Conservation (phyloP, 202 grass and related monocot species). For the Digitaria exilis region DNA sequence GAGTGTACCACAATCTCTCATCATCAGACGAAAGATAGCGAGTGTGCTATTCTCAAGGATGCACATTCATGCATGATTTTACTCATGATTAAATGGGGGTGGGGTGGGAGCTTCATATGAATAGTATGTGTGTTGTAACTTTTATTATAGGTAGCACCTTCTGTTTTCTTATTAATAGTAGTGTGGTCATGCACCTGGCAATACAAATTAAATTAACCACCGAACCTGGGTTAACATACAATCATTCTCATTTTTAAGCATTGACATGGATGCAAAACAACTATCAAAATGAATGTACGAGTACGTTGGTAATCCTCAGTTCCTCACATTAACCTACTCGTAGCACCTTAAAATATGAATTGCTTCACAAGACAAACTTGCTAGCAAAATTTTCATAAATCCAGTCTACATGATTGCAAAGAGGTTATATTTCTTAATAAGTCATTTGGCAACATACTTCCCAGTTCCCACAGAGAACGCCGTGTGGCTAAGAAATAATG, state of each 20-base stretch:
- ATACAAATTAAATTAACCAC: constrained; percentile 15
- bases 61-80: background rate
- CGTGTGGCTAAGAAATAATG: background rate
- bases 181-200: background rate
- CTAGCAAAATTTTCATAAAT: background rate
- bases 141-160: background rate
- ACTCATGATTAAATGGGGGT: too few species aligned
- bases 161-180: background rate
- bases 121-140: too few species aligned
- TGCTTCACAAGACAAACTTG: background rate
- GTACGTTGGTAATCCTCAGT: background rate
- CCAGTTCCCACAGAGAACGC: background rate
- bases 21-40: background rate
- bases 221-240: background rate
- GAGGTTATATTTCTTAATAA: background rate
- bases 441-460: too few species aligned
- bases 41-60: background rate
- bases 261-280: background rate
- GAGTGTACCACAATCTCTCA: background rate
- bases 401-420: constrained; percentile 3
- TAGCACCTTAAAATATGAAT: background rate
- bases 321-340: background rate
- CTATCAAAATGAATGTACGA: background rate
- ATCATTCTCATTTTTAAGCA: background rate
- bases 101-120: too few species aligned